phyloP scores from a whole-genome alignment of 257 asterid genomes.

The Plantago ovata region DNA sequence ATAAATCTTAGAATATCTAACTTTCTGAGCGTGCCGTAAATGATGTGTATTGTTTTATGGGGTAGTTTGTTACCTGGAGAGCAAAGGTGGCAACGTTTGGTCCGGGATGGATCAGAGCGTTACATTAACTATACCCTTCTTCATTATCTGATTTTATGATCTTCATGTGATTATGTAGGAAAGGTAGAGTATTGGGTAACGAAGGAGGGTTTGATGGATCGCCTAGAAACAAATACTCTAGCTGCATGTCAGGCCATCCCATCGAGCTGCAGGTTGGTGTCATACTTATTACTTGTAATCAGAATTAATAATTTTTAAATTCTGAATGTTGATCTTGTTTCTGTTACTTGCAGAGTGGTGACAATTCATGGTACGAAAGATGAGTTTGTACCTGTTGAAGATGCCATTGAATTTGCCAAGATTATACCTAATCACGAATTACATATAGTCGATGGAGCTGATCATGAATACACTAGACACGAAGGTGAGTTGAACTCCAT shows the following conservation, averaged over 20 bases:
- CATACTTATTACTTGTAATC: not conserved
- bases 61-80: too few relatives aligned
- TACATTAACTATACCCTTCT: not conserved
- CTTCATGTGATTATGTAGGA: constrained; percentile 35
- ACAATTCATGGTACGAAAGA: constrained; percentile 70
- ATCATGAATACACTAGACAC: constrained; percentile 69
- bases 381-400: constrained; percentile 71
- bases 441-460: constrained; percentile 69
- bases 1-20: too few relatives aligned
- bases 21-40: too few relatives aligned
- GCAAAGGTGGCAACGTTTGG: too few relatives aligned
- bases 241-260: constrained; percentile 57
- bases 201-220: constrained; percentile 69
- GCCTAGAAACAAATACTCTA: constrained; percentile 57
- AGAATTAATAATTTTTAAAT: not conserved
- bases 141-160: constrained; percentile 4
- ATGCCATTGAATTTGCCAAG: constrained; percentile 56
- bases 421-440: constrained; percentile 45
- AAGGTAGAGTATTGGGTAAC: constrained; percentile 61
- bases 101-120: not conserved
- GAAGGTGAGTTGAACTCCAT: constrained; percentile 47
- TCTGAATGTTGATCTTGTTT: not conserved
- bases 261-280: constrained; percentile 57
- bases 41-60: too few relatives aligned
- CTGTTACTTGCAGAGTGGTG: constrained; percentile 51